Conservation (phyloP, 495 filamentous ascomycete species). For the Podospora didyma region DNA sequence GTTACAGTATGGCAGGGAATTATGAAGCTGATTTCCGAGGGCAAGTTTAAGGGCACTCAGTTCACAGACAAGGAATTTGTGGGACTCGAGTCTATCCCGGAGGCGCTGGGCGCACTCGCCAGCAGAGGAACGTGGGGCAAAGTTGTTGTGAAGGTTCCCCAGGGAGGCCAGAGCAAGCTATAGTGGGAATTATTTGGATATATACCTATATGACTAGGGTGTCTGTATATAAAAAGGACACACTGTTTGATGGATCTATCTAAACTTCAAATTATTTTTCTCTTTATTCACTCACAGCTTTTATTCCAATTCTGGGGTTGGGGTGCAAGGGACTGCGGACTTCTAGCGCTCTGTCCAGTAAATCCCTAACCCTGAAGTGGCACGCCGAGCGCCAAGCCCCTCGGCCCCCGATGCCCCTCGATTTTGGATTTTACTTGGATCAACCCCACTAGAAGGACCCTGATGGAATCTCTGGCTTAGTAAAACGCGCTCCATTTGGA, state of each 20-base stretch:
- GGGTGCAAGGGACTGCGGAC: too few relatives aligned
- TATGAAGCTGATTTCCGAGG: conserved; percentile 67
- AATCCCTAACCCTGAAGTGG: background rate
- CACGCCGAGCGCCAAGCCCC: background rate
- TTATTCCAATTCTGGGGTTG: too few relatives aligned
- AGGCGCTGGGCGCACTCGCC: conserved; percentile 73
- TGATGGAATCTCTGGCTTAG: conserved; percentile 1
- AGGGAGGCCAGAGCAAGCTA: conserved; percentile 54
- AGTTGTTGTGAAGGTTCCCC: conserved; percentile 86
- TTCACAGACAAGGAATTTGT: conserved; percentile 79
- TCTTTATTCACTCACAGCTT: too few relatives aligned
- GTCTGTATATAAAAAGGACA: too few relatives aligned
- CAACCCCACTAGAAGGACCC: background rate
- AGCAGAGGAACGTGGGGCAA: conserved; percentile 90
- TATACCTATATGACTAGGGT: too few relatives aligned
- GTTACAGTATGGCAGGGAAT: conserved; percentile 76
- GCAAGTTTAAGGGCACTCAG: conserved; percentile 77
- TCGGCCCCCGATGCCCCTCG: background rate
- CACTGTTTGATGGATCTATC: too few relatives aligned
- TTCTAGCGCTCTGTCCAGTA: too few relatives aligned
- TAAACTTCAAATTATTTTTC: too few relatives aligned
- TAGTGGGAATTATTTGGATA: too few relatives aligned
- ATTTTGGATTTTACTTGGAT: background rate
- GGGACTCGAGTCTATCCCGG: conserved; percentile 73
- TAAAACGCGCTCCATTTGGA: conserved; percentile 7